phyloP scores from a whole-genome alignment of 1,284 basidiomycete species.

The Boletus coffeatus region DNA sequence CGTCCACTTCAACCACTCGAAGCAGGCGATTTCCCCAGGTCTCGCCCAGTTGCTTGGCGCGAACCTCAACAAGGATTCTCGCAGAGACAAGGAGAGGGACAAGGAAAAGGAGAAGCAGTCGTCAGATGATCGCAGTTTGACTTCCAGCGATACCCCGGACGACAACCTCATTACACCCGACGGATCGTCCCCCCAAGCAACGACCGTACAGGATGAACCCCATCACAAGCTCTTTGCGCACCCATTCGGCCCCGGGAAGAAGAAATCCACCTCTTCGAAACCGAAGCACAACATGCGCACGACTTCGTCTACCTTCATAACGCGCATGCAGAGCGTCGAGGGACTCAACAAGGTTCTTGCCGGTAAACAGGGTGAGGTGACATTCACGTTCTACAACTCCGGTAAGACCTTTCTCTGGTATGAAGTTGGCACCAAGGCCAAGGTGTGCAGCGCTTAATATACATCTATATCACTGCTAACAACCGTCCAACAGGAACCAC shows the following conservation, averaged over 20 bases:
- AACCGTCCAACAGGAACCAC: constrained; percentile 59
- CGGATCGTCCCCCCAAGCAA: constrained; percentile 25
- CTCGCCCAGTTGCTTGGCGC: constrained; percentile 63
- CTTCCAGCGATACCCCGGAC: constrained; percentile 71
- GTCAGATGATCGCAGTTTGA: constrained; percentile 61
- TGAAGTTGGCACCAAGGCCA: constrained; percentile 72
- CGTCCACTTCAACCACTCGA: constrained; percentile 57
- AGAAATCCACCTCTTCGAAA: constrained; percentile 53
- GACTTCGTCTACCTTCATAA: constrained; percentile 86
- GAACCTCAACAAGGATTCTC: constrained; percentile 33
- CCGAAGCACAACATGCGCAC: constrained; percentile 88
- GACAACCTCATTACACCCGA: constrained; percentile 43
- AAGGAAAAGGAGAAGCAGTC: constrained; percentile 44
- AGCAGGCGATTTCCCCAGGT: constrained; percentile 49
- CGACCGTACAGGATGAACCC: constrained; percentile 27
- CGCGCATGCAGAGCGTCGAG: constrained; percentile 75
- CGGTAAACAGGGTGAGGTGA: constrained; percentile 75
- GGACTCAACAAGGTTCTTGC: constrained; percentile 70
- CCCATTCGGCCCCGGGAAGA: constrained; percentile 45
- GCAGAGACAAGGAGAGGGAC: constrained; percentile 53
- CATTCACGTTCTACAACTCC: constrained; percentile 81
- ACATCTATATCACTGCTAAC: not conserved
- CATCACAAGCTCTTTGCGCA: constrained; percentile 46
- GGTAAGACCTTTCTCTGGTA: constrained; percentile 80
- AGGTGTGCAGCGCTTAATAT: constrained; percentile 43